phyloP scores from a whole-genome alignment of 1,284 basidiomycete genomes.

The Sanguinoderma infundibulare region DNA sequence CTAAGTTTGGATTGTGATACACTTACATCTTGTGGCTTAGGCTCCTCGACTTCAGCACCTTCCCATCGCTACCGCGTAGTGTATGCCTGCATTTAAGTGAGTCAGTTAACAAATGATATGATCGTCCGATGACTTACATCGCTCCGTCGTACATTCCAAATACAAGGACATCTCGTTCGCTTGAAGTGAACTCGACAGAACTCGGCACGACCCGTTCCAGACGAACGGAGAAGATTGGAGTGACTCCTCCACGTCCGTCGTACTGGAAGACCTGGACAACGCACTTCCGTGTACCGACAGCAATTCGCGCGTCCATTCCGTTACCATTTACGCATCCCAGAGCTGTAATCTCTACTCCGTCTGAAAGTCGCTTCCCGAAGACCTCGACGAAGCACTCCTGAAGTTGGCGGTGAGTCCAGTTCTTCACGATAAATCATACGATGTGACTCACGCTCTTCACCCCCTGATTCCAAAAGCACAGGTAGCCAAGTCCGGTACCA shows the following conservation, averaged over 20 bases:
- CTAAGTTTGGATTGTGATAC: neutral
- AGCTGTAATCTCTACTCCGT: neutral
- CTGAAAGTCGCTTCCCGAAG: neutral
- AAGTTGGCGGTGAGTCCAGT: neutral
- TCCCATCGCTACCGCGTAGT: neutral
- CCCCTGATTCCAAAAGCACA: neutral
- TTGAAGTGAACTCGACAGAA: neutral
- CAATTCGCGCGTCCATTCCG: neutral
- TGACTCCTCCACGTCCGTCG: neutral
- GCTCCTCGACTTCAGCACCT: constrained; percentile 1
- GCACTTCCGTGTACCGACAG: constrained; percentile 1
- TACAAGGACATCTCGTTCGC: neutral
- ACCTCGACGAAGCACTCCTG: neutral
- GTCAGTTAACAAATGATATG: neutral
- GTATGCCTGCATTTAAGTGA: constrained; percentile 2
- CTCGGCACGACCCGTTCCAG: neutral
- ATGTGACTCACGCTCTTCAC: neutral
- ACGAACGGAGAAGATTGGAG: neutral
- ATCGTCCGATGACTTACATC: neutral
- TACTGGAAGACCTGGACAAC: neutral
- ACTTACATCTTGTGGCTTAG: constrained; percentile 6
- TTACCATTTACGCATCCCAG: neutral
- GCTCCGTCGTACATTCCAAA: constrained; percentile 9
- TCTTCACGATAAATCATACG: neutral
- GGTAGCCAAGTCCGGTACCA: constrained; percentile 4